phyloP scores from a whole-genome alignment of 2,329 filamentous ascomycete species.

The Didymella pomorum region DNA sequence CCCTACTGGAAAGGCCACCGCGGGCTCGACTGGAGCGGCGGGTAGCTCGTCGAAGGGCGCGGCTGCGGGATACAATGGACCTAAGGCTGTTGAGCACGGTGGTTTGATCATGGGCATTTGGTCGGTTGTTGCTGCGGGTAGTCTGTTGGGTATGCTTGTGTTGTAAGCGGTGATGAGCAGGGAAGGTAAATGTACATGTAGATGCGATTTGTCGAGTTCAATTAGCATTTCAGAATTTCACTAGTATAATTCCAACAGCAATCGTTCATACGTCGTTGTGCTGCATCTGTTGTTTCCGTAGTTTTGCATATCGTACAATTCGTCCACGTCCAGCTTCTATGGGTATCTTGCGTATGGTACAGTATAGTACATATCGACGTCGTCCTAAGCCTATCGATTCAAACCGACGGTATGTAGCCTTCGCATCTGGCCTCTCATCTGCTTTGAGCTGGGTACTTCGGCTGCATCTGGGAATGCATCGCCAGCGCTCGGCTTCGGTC shows the following conservation, averaged over 20 bases:
- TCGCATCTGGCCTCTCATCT: constrained; percentile 29
- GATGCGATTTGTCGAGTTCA: not conserved
- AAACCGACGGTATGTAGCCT: constrained; percentile 41
- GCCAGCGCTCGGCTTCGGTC: constrained; percentile 31
- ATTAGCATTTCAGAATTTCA: not conserved
- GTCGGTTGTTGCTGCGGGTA: constrained; percentile 30
- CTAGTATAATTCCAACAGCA: not conserved
- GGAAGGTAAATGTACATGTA: not conserved
- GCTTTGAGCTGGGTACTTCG: constrained; percentile 13
- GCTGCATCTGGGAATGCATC: constrained; percentile 37
- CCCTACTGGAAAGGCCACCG: constrained; percentile 40
- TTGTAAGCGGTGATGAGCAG: constrained; percentile 20
- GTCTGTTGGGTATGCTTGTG: constrained; percentile 40
- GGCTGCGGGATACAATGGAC: constrained; percentile 28
- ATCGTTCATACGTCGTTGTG: not conserved
- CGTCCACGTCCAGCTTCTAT: not conserved
- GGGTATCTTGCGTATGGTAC: constrained; percentile 19
- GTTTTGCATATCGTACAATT: constrained; percentile 12
- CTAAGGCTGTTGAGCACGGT: constrained; percentile 40
- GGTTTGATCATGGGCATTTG: constrained; percentile 32
- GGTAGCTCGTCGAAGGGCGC: constrained; percentile 34
- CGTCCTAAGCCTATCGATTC: not conserved
- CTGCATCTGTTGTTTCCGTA: not conserved
- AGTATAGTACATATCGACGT: not conserved
- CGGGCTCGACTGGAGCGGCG: constrained; percentile 25